Evolutionary conservation across 2,329 filamentous ascomycete genomes (phyloP), one percentile per base, ranked within the genome.

Genomic region (Teratosphaeriaceae sp.): DNA sequence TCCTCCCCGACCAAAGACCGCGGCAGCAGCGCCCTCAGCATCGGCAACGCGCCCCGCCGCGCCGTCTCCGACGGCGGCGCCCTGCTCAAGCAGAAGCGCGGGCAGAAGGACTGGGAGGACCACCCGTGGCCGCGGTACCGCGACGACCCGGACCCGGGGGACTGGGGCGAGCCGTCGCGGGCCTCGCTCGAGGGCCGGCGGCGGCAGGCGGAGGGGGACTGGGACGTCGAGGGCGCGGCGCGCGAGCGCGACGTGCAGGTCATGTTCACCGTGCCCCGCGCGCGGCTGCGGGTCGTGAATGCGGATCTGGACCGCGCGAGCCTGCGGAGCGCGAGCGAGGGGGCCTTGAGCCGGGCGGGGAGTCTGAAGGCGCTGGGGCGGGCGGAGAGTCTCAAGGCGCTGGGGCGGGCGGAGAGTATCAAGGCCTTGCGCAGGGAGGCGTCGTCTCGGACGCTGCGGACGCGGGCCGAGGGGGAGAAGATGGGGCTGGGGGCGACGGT

Each of bases 231-330:
- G 50, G 63, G 65, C 11, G 71, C 69, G 3, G 70, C 66, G 1
- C 64, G 66, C 39, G 60, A 65, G 18, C 54, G 71, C 4, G 68
- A 72, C 3, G 69, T 74, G n/a, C 71, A 72, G 43, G 67, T 75
- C 59, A 92, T 94, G 78, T 97, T 95, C 64, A 96, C 90, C 0
- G 88, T 96, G 47, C 90, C 92, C 2, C 88, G 84, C 62, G 84
- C 90, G 64, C 79, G 80, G 54, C 66, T 97, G 49, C 72, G 90
- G 20, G 88, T 97, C n/a, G 90, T 96, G 16, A 97, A 97, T 62
- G 82, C 78, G 39, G 84, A 84, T 56, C 66, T 72, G 38, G 64
- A 68, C 48, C 51, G 60, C 43, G 58, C 58, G 23, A 65, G 61
- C 50, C 34, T 64, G 52, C 46, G 61, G 37, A 62, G 58, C 46